Base-by-base conservation (phyloP, 768 basidiomycete species). In the Lactarius hengduanensis region DNA sequence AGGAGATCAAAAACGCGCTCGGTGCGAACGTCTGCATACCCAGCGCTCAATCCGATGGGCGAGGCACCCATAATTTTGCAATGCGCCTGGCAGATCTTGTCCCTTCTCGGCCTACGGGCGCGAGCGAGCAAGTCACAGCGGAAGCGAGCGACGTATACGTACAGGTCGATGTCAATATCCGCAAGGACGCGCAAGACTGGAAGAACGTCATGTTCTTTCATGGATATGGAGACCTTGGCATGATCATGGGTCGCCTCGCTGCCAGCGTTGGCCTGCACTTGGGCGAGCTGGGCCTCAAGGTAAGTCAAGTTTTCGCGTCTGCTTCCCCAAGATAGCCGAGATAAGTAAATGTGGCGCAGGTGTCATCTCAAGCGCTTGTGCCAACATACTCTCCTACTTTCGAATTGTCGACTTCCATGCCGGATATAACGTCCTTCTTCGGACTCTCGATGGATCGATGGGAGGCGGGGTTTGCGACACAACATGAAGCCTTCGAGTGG, bases 221-320 rank as follows among this genome's bases (percentile, higher is more conserved):
- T 64, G 82, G 84, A 1, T 90, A 89, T 70, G 90, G 90, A 10
- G 90, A 90, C 70, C 78, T 90, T 20, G 86, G 86, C 0, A 88
- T 89, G 83, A 87, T 91, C 18, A 74, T 91, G 57, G 83, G 85
- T 11, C 73, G 87, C 16, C 74, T 90, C 20, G 82, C 79, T 10
- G 79, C 80, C 47, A 83, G 82, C 61, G 76, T 76, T 57, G 85
- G 87, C 3, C 70, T 91, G 3, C 71, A 75, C 2, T 73, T 87
- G 0, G 83, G 84, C 6, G 76, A 75, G 28, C 79, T 83, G 53
- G 90, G 89, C 0, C 73, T 91, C 22, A 88, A 84, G 80, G 89
- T 87, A 50, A 60, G 74, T 38, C 13, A 11, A 13, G 4, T 28
- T 18, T 18, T 54, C 50, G 36, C 36, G 18, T 61, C 28, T 11